phyloP scores from a whole-genome alignment of 768 basidiomycete genomes.

The Trametes cinnabarina region DNA sequence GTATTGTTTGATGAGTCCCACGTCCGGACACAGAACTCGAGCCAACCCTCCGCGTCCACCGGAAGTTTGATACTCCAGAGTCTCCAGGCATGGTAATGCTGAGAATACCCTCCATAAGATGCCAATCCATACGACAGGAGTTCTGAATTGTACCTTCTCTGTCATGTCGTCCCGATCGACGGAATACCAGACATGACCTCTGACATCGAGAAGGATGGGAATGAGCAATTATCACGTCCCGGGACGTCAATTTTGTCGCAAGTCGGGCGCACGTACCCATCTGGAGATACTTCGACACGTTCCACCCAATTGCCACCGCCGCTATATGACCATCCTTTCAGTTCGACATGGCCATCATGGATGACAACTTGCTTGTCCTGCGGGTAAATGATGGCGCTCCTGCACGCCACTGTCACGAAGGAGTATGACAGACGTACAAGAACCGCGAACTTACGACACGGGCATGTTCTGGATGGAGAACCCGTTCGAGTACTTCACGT shows the following conservation, averaged over 20 bases:
- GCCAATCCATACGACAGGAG: no score
- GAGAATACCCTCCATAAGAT: not conserved
- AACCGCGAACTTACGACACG: constrained; percentile 43
- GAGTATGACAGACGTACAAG: not conserved
- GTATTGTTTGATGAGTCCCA: constrained; percentile 62
- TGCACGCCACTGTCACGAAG: constrained; percentile 16
- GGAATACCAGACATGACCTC: constrained; percentile 51
- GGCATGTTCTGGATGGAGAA: constrained; percentile 60
- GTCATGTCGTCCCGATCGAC: constrained; percentile 47
- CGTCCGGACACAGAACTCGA: constrained; percentile 52
- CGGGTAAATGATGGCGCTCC: constrained; percentile 50
- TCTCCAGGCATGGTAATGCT: constrained; percentile 56
- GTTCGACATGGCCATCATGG: constrained; percentile 46
- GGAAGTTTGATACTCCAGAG: constrained; percentile 52
- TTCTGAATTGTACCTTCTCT: constrained; percentile 36
- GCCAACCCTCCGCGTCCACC: constrained; percentile 55
- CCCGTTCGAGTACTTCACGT: constrained; percentile 49
- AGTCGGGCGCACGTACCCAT: constrained; percentile 38
- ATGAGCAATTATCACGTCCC: not conserved
- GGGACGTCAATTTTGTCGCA: not conserved
- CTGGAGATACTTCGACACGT: constrained; percentile 52
- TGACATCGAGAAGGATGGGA: constrained; percentile 11
- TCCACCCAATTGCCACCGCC: constrained; percentile 52
- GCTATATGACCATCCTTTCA: constrained; percentile 34
- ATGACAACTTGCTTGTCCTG: constrained; percentile 44